Conservation (phyloP, 1,284 basidiomycete species). For the Moniliella sp. region DNA sequence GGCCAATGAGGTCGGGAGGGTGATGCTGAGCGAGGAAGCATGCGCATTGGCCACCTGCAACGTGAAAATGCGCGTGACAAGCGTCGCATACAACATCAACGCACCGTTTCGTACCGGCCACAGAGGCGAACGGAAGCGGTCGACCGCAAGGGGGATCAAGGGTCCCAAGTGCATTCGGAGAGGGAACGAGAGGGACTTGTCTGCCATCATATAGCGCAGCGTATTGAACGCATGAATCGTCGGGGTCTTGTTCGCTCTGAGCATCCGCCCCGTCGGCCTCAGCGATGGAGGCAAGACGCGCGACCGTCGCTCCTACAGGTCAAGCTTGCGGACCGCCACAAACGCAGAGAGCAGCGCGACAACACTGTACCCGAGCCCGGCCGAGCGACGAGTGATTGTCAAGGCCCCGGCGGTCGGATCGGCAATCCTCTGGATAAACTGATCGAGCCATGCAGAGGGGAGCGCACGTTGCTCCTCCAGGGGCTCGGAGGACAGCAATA, state of each 20-base stretch:
- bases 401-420: slow-evolving; percentile 10
- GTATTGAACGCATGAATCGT: slow-evolving; percentile 33
- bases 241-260: not conserved
- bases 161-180: slow-evolving; percentile 15
- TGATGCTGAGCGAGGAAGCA: not conserved
- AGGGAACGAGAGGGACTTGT: slow-evolving; percentile 10
- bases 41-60: slow-evolving; percentile 6
- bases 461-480: slow-evolving; percentile 11
- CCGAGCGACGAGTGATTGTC: slow-evolving; percentile 33
- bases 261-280: not conserved
- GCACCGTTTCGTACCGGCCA: slow-evolving; percentile 34
- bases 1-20: not conserved
- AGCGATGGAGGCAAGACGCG: slow-evolving; percentile 9
- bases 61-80: slow-evolving; percentile 24
- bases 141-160: slow-evolving; percentile 25
- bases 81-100: slow-evolving; percentile 32
- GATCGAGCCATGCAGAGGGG: slow-evolving; percentile 25
- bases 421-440: slow-evolving; percentile 13
- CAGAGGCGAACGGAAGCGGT: slow-evolving; percentile 26
- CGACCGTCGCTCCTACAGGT: slow-evolving; percentile 4
- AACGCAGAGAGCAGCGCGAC: slow-evolving; percentile 25
- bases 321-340: too few relatives aligned
- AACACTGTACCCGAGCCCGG: slow-evolving; percentile 33
- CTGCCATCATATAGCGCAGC: slow-evolving; percentile 20
- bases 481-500: slow-evolving; percentile 12